A percentile compares a stretch with the other conserved stretches of the same genome.
Conservation (phyloP, 208 protist genomes). For the Crithidia thermophila region DNA sequence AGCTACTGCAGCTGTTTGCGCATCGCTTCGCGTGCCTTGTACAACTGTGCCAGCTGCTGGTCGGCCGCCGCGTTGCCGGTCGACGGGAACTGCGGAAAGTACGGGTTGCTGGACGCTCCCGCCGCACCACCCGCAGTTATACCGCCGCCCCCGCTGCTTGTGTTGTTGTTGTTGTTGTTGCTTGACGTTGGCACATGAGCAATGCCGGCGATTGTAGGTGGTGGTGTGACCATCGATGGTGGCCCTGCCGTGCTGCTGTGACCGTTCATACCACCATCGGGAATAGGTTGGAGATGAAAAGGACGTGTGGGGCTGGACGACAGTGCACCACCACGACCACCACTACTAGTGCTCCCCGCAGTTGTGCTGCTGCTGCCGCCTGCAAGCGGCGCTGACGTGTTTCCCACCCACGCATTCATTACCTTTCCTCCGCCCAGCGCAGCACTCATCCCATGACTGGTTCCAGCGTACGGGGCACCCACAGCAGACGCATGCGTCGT, state of each 20-base stretch:
- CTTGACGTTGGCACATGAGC: too few relatives aligned
- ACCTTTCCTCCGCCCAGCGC: neutral
- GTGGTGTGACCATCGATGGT: neutral
- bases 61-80: conserved; percentile 80
- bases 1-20: conserved; percentile 44
- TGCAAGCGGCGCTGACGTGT: too few relatives aligned
- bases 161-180: neutral
- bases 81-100: conserved; percentile 58
- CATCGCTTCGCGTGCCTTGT: conserved; percentile 75
- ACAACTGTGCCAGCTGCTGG: conserved; percentile 75
- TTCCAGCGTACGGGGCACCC: neutral
- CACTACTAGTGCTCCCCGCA: neutral
- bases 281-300: conserved; percentile 27
- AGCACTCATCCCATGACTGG: too few relatives aligned
- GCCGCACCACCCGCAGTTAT: neutral
- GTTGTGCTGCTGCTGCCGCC: neutral
- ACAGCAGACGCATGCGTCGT: neutral
- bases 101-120: conserved; percentile 43
- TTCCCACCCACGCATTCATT: conserved; percentile 10
- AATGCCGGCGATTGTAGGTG: too few relatives aligned
- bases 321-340: neutral
- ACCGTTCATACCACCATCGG: neutral
- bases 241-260: neutral
- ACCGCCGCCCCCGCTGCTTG: neutral
- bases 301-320: conserved; percentile 11